Evolutionary conservation across 768 basidiomycete genomes (phyloP), one percentile per base, ranked within the genome.

Genomic region (Mycena albidolilacea): DNA sequence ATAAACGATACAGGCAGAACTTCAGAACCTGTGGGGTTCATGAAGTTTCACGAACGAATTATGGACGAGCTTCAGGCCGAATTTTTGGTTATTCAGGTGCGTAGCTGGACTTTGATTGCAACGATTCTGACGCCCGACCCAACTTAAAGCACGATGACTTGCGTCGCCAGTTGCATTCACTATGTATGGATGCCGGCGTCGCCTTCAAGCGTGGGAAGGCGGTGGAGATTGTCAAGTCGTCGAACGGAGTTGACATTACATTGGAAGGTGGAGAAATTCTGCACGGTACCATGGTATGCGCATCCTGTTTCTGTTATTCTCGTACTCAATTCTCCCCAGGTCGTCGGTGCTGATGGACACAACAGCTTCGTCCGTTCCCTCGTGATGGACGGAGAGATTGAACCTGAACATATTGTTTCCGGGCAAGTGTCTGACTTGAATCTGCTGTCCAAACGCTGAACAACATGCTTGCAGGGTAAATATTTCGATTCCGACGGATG

Each of bases 301-400:
- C 5, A 3, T 50, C 8, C 52, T 39, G 21, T 30, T 54, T 21
- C 39, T 15, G 43, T 17, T 39, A 3, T 48, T 17, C 2, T 19
- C 17, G 43, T 30, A 7, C 14, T 48, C 30, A 54, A 15, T 23
- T 38, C 39, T 15, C 39, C 30, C 23, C 41, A 74, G 73, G 67
- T 74, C 39, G 46, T 76, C 5, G 75, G 75, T 19, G 75, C 73
- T 23, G 75, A 76, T 64, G 75, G 75, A 4, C 67, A 88, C 54
- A 88, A 88, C 79, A 87, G 87, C 73, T 64, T 81, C 15, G 62
- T 69, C 7, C 75, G 75, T 7, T 58, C 72, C 0, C 55, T 71
- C 43, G 67, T 76, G n/a, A 35, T 69, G 46, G 43, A 48, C 19
- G 62, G 61, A n/a, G 41, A 17, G 2, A 17, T 17, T 1, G 50